phyloP scores from a whole-genome alignment of 768 basidiomycete genomes.

The Xanthoconium stramineum region DNA sequence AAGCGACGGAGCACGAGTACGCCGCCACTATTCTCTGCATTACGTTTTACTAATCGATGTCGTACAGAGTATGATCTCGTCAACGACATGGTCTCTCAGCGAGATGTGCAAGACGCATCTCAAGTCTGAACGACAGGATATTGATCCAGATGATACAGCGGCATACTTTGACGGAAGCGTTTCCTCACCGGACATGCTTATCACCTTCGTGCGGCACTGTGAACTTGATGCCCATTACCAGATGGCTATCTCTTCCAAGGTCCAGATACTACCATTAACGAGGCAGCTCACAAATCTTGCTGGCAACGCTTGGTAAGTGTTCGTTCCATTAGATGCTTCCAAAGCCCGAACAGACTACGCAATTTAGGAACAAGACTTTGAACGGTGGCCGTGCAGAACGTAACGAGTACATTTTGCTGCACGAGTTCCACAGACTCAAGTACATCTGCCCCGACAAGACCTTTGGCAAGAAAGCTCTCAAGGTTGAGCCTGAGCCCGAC shows the following conservation, averaged over 20 bases:
- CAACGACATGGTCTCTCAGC: conserved; percentile 96
- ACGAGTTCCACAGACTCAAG: conserved; percentile 95
- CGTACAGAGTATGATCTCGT: conserved; percentile 86
- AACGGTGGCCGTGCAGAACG: conserved; percentile 98
- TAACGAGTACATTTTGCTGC: conserved; percentile 97
- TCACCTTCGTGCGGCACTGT: conserved; percentile 90
- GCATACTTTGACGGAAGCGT: conserved; percentile 84
- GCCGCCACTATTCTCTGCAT: conserved; percentile 11
- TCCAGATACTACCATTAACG: conserved; percentile 90
- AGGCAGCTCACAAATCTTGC: conserved; percentile 93
- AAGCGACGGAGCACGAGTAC: conserved; percentile 90
- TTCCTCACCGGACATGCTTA: conserved; percentile 67
- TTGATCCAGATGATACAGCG: conserved; percentile 93
- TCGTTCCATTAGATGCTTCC: not conserved
- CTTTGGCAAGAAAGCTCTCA: conserved; percentile 71
- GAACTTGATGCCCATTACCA: conserved; percentile 96
- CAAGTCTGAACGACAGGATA: conserved; percentile 83
- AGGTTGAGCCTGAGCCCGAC: conserved; percentile 48
- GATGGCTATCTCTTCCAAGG: conserved; percentile 94
- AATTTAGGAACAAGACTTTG: conserved; percentile 86
- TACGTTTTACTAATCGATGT: not conserved
- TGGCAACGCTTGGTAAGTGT: conserved; percentile 88
- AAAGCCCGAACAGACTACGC: not conserved
- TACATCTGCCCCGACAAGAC: conserved; percentile 96
- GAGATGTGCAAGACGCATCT: conserved; percentile 96